Percentiles rank a stretch among this genome's conserved stretches.
phyloP scores from a whole-genome alignment of 345 rosid genomes.

The Firmiana major region DNA sequence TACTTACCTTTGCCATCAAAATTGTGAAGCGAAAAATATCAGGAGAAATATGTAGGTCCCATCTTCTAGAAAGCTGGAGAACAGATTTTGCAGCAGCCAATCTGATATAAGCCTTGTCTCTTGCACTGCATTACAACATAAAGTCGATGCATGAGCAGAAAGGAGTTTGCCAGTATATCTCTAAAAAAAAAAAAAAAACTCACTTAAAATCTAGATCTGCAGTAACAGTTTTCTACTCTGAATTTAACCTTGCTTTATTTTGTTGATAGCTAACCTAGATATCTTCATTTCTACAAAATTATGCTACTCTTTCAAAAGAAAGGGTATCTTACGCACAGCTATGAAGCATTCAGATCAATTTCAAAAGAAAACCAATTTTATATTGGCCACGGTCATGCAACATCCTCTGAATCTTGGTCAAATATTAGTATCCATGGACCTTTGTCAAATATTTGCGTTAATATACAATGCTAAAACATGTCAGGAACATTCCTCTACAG shows the following conservation, averaged over 20 bases:
- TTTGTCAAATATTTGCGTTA: neutral
- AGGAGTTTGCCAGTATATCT: slow-evolving; percentile 3
- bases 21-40: slow-evolving; percentile 56
- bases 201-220: neutral
- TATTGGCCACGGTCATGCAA: neutral
- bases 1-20: slow-evolving; percentile 60
- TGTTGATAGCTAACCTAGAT: neutral
- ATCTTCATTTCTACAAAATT: neutral
- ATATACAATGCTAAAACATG: neutral
- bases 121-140: slow-evolving; percentile 45
- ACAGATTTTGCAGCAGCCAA: slow-evolving; percentile 87
- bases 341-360: neutral
- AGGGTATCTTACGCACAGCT: neutral
- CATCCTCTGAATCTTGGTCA: neutral
- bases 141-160: slow-evolving; percentile 5
- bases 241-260: neutral
- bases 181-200: neutral
- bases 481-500: neutral
- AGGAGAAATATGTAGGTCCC: slow-evolving; percentile 86
- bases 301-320: neutral
- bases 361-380: neutral
- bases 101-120: slow-evolving; percentile 45
- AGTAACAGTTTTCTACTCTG: neutral
- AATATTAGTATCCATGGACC: neutral
- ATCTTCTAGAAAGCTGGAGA: slow-evolving; percentile 78